These are phyloP conservation scores for Blastocystis sp. DNA, from an alignment of 352 stramenopile species.

Conservation along the genomic window DNA sequence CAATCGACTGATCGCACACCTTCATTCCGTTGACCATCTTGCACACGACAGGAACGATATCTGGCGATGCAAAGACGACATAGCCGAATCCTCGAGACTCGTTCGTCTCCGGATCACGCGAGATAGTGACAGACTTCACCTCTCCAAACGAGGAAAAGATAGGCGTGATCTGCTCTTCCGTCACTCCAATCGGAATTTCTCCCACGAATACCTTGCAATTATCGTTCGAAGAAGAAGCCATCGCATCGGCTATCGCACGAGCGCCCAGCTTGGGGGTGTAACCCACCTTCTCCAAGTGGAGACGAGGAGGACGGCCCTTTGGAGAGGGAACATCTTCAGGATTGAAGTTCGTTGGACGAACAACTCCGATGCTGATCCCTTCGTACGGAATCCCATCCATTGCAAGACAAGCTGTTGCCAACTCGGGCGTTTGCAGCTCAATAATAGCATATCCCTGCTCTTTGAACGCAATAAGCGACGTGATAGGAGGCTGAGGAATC, in stretches of 20 bases:
- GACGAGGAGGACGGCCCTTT: conserved; percentile 2
- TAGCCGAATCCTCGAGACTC: conserved; percentile 74
- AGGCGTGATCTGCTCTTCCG: conserved; percentile 70
- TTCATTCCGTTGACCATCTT: conserved; percentile 72
- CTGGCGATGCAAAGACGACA: conserved; percentile 72
- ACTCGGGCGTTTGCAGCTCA: conserved; percentile 14
- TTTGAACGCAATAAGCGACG: conserved; percentile 48
- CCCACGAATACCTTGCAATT: conserved; percentile 77
- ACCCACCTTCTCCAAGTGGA: conserved; percentile 52
- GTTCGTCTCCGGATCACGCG: conserved; percentile 69
- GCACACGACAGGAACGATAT: conserved; percentile 62
- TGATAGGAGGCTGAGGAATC: conserved; percentile 41
- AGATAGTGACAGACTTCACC: conserved; percentile 73
- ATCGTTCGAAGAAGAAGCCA: conserved; percentile 52
- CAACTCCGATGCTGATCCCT: conserved; percentile 46
- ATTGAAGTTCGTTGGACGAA: conserved; percentile 31
- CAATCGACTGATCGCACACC: conserved; percentile 72
- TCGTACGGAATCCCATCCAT: conserved; percentile 50
- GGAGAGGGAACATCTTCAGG: conserved; percentile 27
- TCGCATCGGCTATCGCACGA: conserved; percentile 23
- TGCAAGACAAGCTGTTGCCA: conserved; percentile 39
- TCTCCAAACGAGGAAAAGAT: conserved; percentile 73
- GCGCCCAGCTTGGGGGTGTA: conserved; percentile 19
- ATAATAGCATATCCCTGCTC: conserved; percentile 40
- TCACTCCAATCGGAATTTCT: conserved; percentile 72